These are phyloP conservation scores for Neurospora tetrasperma DNA, from an alignment of 495 filamentous ascomycete species.

Conservation along the genomic window DNA sequence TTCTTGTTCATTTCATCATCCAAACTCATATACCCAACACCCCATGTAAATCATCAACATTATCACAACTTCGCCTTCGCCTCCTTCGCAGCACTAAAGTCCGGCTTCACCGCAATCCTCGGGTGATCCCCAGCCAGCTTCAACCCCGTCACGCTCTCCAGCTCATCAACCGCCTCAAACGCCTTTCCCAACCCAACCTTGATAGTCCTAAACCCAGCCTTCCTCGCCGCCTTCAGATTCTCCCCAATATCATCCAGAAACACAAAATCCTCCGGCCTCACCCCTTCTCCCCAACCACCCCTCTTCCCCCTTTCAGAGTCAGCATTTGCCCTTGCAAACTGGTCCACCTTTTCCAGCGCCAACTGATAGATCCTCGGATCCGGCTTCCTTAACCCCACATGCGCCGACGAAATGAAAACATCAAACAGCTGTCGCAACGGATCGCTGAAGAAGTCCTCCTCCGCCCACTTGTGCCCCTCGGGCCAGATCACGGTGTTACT, in stretches of 20 bases:
- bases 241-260: constrained; percentile 96
- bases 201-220: constrained; percentile 67
- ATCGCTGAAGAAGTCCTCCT: constrained; percentile 25
- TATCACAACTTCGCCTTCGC: constrained; percentile 29
- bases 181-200: constrained; percentile 72
- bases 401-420: constrained; percentile 72
- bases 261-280: constrained; percentile 58
- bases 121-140: constrained; percentile 36
- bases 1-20: background rate
- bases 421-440: constrained; percentile 59
- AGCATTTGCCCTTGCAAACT: constrained; percentile 41
- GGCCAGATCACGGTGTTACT: constrained; percentile 85
- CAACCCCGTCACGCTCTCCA: constrained; percentile 42
- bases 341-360: constrained; percentile 54
- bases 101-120: constrained; percentile 30
- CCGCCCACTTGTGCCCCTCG: constrained; percentile 46
- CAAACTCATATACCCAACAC: background rate
- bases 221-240: constrained; percentile 75
- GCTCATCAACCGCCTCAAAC: constrained; percentile 54
- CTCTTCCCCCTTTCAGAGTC: constrained; percentile 23
- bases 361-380: constrained; percentile 70
- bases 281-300: constrained; percentile 39
- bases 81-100: constrained; percentile 11
- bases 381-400: constrained; percentile 83
- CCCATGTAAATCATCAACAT: background rate